Conservation (phyloP, 768 basidiomycete species). For the Trametes punicea region DNA sequence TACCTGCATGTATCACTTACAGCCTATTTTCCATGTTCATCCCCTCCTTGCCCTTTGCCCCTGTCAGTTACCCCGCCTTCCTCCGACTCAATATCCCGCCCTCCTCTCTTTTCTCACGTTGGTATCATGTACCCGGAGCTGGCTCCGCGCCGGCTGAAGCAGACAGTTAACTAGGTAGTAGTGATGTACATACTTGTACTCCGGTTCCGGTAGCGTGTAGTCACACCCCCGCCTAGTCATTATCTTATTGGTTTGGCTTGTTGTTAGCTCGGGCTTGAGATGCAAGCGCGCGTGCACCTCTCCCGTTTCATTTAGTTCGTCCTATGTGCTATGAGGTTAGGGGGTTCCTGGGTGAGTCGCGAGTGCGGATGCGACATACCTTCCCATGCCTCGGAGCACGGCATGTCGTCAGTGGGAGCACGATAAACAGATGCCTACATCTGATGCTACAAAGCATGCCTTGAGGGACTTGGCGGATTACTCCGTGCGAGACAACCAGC, state of each 20-base stretch:
- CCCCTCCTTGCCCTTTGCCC: neutral
- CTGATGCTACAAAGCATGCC: neutral
- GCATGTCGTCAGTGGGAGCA: neutral
- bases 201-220: conserved; percentile 9
- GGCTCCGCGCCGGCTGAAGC: conserved; percentile 10
- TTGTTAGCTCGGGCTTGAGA: neutral
- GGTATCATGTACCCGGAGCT: conserved; percentile 8
- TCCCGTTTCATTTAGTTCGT: too few relatives aligned
- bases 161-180: conserved; percentile 2
- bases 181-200: conserved; percentile 1
- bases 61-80: neutral
- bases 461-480: too few relatives aligned
- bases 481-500: too few relatives aligned
- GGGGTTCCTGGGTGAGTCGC: neutral
- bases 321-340: neutral
- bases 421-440: conserved; percentile 7
- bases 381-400: neutral
- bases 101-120: neutral
- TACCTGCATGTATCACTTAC: conserved; percentile 20
- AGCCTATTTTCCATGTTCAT: conserved; percentile 6
- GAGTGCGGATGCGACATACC: neutral
- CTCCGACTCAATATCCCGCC: neutral
- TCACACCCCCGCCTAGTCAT: neutral
- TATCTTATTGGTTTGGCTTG: neutral
- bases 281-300: too few relatives aligned